A percentile compares a stretch with the other conserved stretches of the same genome.
phyloP scores from a whole-genome alignment of 2,329 filamentous ascomycete species.

The Diaporthe aspalathi region DNA sequence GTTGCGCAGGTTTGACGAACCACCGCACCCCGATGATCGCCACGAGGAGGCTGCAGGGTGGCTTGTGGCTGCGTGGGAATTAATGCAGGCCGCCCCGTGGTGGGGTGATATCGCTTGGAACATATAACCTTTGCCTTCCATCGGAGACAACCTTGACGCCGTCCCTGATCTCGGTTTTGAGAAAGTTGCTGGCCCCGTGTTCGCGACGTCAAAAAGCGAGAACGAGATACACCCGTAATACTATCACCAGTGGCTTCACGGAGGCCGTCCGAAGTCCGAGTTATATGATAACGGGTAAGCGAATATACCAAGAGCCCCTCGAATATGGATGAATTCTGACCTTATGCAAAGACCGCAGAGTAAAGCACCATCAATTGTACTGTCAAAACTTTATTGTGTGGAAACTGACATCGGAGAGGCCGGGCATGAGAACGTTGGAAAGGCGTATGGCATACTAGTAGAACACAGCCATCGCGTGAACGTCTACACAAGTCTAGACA shows the following conservation, averaged over 20 bases:
- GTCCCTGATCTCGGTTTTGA: slow-evolving; percentile 13
- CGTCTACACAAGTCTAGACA: background rate
- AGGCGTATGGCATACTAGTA: too few relatives aligned
- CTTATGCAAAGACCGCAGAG: background rate
- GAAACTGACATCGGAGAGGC: too few relatives aligned
- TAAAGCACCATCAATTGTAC: background rate
- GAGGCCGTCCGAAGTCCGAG: background rate
- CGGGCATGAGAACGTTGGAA: too few relatives aligned
- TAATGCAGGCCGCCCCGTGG: slow-evolving; percentile 9
- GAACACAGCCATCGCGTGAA: background rate
- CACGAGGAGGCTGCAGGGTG: slow-evolving; percentile 3
- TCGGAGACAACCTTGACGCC: background rate
- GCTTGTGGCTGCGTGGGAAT: background rate
- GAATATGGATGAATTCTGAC: background rate
- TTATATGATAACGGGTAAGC: background rate
- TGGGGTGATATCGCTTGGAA: slow-evolving; percentile 21
- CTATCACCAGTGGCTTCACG: background rate
- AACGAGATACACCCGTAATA: background rate
- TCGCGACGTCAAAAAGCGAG: slow-evolving; percentile 6
- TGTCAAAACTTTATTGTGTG: too few relatives aligned
- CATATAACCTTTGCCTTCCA: background rate
- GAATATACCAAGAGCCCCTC: background rate
- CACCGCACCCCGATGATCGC: slow-evolving; percentile 12
- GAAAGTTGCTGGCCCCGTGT: slow-evolving; percentile 1
- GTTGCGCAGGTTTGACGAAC: slow-evolving; percentile 12